A percentile compares a stretch with the other conserved stretches of the same genome.
Conservation (phyloP, 2,329 filamentous ascomycete species). For the Cladophialophora exuberans region DNA sequence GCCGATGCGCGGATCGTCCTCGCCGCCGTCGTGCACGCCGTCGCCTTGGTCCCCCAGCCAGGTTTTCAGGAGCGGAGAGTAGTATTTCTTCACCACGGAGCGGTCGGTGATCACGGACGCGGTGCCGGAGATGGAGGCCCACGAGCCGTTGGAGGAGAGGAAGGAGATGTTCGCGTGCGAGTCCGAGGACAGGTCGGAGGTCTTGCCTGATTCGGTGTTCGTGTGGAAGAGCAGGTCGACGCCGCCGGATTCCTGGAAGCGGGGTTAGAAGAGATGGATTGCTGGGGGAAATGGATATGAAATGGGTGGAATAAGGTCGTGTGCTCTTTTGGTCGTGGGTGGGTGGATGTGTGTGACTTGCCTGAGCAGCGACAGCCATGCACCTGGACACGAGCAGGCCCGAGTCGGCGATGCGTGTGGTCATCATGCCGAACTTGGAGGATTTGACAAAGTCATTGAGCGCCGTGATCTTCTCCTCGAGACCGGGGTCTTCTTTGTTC, state of each 20-base stretch:
- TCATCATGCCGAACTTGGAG: constrained; percentile 88
- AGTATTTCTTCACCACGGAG: constrained; percentile 71
- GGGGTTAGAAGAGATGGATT: background rate
- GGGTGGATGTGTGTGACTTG: constrained; percentile 42
- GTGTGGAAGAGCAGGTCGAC: constrained; percentile 88
- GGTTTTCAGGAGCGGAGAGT: constrained; percentile 72
- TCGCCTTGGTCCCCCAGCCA: constrained; percentile 88
- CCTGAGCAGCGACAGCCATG: constrained; percentile 82
- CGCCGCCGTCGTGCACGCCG: constrained; percentile 78
- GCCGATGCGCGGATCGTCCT: constrained; percentile 79
- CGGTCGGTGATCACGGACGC: constrained; percentile 72
- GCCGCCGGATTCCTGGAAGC: constrained; percentile 69
- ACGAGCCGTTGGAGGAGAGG: constrained; percentile 74
- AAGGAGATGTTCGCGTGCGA: constrained; percentile 81
- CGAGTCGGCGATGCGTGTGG: constrained; percentile 68
- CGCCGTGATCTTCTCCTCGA: constrained; percentile 77
- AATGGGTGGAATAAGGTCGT: too few species aligned
- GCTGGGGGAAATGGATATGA: background rate
- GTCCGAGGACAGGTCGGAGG: constrained; percentile 74
- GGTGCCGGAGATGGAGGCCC: constrained; percentile 81
- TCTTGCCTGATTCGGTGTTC: constrained; percentile 88
- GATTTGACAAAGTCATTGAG: constrained; percentile 70
- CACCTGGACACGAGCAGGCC: constrained; percentile 76
- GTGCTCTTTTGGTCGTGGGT: background rate
- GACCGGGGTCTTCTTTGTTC: constrained; percentile 70